Evolutionary conservation across 2,329 filamentous ascomycete species (phyloP).

Genomic region (Mycosphaerella sp.): DNA sequence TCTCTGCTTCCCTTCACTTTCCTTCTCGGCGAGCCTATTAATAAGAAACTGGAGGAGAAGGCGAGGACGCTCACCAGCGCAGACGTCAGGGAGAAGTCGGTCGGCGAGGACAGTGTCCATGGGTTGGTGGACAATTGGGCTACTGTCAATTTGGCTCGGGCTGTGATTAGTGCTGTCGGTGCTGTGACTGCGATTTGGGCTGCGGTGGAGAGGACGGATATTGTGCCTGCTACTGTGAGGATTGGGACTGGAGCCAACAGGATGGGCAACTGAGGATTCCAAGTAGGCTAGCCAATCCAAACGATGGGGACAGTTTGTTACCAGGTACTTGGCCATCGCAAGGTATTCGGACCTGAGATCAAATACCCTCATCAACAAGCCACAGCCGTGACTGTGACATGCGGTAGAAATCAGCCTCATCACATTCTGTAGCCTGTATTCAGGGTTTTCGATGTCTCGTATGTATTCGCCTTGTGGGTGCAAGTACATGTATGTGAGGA

Average conservation of each 20-base stretch:
- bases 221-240: constrained; percentile 23
- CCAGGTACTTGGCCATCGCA: too few relatives aligned
- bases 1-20: constrained; percentile 50
- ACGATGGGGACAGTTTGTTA: too few relatives aligned
- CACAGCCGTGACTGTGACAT: too few relatives aligned
- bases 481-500: too few relatives aligned
- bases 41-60: constrained; percentile 45
- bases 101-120: constrained; percentile 43
- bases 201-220: constrained; percentile 25
- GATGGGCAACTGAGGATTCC: constrained; percentile 10
- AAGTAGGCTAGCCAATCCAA: too few relatives aligned
- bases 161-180: constrained; percentile 24
- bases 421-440: too few relatives aligned
- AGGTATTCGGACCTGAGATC: too few relatives aligned
- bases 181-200: constrained; percentile 27
- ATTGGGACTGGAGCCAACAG: constrained; percentile 24
- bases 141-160: constrained; percentile 45
- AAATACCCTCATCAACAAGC: too few relatives aligned
- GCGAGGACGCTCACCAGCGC: constrained; percentile 36
- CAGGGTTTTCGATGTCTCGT: too few relatives aligned
- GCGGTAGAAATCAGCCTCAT: too few relatives aligned
- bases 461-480: too few relatives aligned
- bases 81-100: constrained; percentile 34
- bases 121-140: constrained; percentile 52
- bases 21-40: constrained; percentile 43